Base-by-base conservation (phyloP, 371 early-diverging fungal species). In the Mucor circinelloides region DNA sequence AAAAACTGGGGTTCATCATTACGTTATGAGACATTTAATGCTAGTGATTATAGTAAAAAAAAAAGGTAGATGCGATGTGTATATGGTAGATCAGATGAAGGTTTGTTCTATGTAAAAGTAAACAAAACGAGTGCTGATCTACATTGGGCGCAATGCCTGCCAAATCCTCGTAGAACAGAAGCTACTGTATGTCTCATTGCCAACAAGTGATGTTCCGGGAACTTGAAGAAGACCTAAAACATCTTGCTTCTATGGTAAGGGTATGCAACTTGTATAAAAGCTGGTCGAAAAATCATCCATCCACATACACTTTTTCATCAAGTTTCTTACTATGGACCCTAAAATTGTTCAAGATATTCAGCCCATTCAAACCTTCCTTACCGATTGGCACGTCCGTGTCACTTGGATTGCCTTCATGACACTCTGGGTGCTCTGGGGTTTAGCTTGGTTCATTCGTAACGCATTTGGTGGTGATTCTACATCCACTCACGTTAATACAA, bases 321-420 rank as follows among this genome's bases (percentile, higher is more conserved):
- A 48, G n/a, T 8, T 21, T 48, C 28, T 38, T 6, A 66, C 32
- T 21, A 67, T 67, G 68, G 62, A 56, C 27, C 23, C 63, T 32
- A n/a, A 15, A 23, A 38, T 58, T 23, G 63, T 46, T n/a, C 34
- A 58, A 50, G 36, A 61, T 12, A 9, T 59, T 2, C 9, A 60
- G 1, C 54, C 65, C 31, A 54, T 65, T 19, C 19, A 64, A 57
- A 52, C 21, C 50, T 78, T 70, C 36, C 63, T 78, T 30, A 2
- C 17, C 9, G 79, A 78, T 30, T 75, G 79, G 76, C 75, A 78
- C 55, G 75, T 75, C 9, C 73, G 75, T 57, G 74, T 73, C 2
- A 68, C 73, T 25, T 78, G 79, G 79, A 75, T 78, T 27, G 80
- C 77, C n/a, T 77, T 77, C 25, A 62, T 67, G 42, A 73, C 75